Base-by-base conservation (phyloP, 1,284 basidiomycete genomes). In the Inonotus hispidus region DNA sequence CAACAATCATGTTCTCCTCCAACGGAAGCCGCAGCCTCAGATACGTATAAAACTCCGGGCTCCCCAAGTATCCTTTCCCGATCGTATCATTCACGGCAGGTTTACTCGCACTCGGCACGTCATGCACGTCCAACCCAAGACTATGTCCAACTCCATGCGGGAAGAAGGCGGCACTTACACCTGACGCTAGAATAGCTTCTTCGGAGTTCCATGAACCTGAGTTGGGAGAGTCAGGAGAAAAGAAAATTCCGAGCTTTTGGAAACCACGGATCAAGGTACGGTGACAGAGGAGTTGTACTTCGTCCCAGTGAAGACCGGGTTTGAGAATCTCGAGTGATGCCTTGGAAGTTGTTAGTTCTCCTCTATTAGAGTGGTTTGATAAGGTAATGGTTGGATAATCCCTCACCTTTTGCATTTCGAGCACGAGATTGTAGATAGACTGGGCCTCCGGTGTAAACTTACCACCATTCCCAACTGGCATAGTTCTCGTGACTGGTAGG, bases 101-200 rank as follows among this genome's bases (percentile, higher is more conserved):
- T 67, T 85, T 88, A 67, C 85, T 88, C 21, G 87, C 86, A 50
- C 79, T 83, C 0, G 90, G 88, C 0, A 88, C 88, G 68, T 92
- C 94, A 69, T 94, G 93, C 3, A 95, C 92, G 71, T 96, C 93
- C 70, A 95, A 77, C 5, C 93, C 93, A 43, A 95, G 77, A 21
- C 89, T 90, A 71, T 95, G 94, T 1, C 93, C 92, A 46, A 96
- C 77, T 6, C 93, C 94, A 69, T 96, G 94, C 10, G 93, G 93
- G 80, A 92, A 95, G 79, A 96, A 96, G 0, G 91, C 90, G 1
- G 85, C 77, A 62, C 87, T 87, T 46, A 92, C 73, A 0, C 93
- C 93, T 2, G 85, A 86, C 25, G 81, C 81, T 5, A 95, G 76
- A 58, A 96, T 85, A 8, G 81, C 82, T 61, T 88, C 82, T 64